Evolutionary conservation across 176 grass and related monocot genomes (phyloP), one percentile per base, ranked within the genome.

Genomic region (Chloris gayana): DNA sequence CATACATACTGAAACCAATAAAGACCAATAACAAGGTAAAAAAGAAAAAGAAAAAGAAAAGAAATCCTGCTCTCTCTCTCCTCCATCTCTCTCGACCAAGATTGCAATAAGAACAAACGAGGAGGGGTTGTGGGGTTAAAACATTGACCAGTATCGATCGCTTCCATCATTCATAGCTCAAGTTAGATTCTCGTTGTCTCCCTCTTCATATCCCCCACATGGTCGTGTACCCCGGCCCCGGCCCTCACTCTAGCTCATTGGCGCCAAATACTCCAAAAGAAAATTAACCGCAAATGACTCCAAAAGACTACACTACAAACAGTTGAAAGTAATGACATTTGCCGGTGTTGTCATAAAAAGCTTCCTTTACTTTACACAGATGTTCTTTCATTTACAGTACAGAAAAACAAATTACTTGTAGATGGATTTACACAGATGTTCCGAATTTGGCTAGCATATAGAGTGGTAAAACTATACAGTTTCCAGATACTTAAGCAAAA

Each of bases 181-280:
- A 87, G 71, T 90, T 91, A 99, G 96, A 99, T 99, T 99, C 93
- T 86, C 86, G 86, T 81, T 95, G 96, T 99, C 96, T 95, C 92
- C 90, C 88, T 77, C 85, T 86, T 89, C 58, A 86, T 88, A 93
- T 88, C 83, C 41, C 75, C 84, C 96, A 95, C 96, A 95, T 99
- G 93, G 78, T 75, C 78, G 82, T 99, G 90, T 87, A 69, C 67
- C 75, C 84, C 65, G 46, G 32, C 54, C 57, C 47, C 64, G 74
- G 81, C 49, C 54, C 76, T 75, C 80, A 19, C 24, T 15, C 15
- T 18, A 50, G 15, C 65, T 46, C 86, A 89, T 76, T 68, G 41
- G 41, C 66, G 44, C 32, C 73, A 88, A 74, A 83, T 70, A 67
- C 79, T 47, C 74, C 30, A 69, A 72, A 81, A 64, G 72, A 58